Percentiles rank a stretch among this genome's conserved stretches.
Evolutionary conservation across 192 early-diverging fungal genomes (phyloP).

Genomic region (Coemansia sp.): DNA sequence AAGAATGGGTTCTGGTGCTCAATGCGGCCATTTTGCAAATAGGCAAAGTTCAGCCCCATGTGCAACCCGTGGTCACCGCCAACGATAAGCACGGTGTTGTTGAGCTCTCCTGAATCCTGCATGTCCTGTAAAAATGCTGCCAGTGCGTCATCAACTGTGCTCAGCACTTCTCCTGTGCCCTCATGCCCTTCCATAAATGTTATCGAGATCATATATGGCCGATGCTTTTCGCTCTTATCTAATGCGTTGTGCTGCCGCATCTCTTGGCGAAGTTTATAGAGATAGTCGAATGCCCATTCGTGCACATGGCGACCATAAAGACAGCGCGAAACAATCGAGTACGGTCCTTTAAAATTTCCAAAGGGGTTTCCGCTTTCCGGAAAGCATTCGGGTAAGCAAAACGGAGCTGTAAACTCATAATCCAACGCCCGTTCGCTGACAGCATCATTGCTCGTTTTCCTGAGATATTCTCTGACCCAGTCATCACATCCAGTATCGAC

Average conservation of each 20-base stretch:
- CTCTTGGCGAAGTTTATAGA: constrained; percentile 30
- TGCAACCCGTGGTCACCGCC: constrained; percentile 42
- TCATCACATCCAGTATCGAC: constrained; percentile 56
- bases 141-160: constrained; percentile 27
- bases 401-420: constrained; percentile 57
- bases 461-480: constrained; percentile 53
- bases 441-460: constrained; percentile 27
- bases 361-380: constrained; percentile 49
- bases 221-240: neutral
- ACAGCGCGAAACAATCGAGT: constrained; percentile 39
- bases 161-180: constrained; percentile 43
- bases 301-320: constrained; percentile 42
- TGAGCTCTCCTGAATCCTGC: constrained; percentile 30
- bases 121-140: constrained; percentile 29
- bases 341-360: constrained; percentile 55
- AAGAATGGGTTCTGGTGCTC: constrained; percentile 52
- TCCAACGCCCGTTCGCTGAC: constrained; percentile 44
- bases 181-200: constrained; percentile 47
- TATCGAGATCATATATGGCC: constrained; percentile 38
- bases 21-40: constrained; percentile 35
- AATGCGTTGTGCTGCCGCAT: constrained; percentile 5
- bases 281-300: constrained; percentile 45
- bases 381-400: constrained; percentile 57
- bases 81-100: constrained; percentile 38
- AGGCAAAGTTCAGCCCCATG: constrained; percentile 51